Evolutionary conservation across 352 stramenopile species (phyloP).

Genomic region (Pilasporangium apinafurcum): DNA sequence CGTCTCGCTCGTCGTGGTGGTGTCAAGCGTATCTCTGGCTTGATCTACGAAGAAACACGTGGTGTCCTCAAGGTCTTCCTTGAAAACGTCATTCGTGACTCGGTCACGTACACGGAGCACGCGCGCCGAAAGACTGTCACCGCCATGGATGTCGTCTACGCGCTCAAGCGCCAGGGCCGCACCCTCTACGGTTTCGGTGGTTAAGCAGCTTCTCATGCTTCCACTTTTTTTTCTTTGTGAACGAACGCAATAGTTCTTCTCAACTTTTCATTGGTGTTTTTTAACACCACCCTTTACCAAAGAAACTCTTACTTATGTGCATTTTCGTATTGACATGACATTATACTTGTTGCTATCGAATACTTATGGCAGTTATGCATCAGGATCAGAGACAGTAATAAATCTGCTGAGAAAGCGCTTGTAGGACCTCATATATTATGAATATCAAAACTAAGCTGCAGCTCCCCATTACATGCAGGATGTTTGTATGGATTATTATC

Average conservation of each 20-base stretch:
- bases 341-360: no score
- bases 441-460: no score
- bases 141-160: conserved; percentile 98
- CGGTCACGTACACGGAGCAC: conserved; percentile 95
- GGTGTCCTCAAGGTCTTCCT: conserved; percentile 98
- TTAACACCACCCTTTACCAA: conserved; percentile 38
- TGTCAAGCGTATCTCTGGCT: conserved; percentile 96
- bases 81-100: conserved; percentile 96
- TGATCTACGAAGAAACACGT: conserved; percentile 98
- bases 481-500: no score
- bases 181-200: conserved; percentile 93
- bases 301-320: no score
- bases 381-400: no score
- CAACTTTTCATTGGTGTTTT: conserved; percentile 36
- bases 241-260: not conserved
- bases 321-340: no score
- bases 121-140: conserved; percentile 96
- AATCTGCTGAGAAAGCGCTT: no score
- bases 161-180: conserved; percentile 95
- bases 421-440: no score
- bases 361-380: no score
- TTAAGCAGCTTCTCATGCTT: conserved; percentile 32
- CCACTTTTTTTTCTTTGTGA: no score
- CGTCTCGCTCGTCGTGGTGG: conserved; percentile 97
- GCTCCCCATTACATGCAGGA: no score